A percentile compares a stretch with the other conserved stretches of the same genome.
These are phyloP conservation scores for Lactarius akahatsu DNA, from an alignment of 768 basidiomycete genomes.

Conservation along the genomic window DNA sequence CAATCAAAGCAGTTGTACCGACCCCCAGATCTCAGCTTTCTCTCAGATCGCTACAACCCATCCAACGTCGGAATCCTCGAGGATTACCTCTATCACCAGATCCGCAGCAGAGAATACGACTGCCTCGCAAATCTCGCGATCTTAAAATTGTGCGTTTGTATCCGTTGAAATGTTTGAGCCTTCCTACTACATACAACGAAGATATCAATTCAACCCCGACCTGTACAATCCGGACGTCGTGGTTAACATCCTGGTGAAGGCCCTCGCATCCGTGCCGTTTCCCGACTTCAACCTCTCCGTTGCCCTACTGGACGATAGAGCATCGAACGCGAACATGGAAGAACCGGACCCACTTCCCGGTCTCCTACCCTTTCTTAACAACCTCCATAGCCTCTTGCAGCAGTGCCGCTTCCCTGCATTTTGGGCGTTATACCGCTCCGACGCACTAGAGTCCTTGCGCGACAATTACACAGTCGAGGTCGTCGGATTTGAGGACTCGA, in stretches of 20 bases:
- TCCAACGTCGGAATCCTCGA: constrained; percentile 90
- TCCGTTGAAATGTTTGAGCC: neutral
- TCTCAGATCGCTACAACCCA: constrained; percentile 92
- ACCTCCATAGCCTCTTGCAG: constrained; percentile 67
- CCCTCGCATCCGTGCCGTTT: constrained; percentile 77
- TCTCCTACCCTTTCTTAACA: constrained; percentile 66
- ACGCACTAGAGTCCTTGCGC: constrained; percentile 64
- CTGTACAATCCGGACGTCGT: constrained; percentile 92
- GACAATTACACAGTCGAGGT: constrained; percentile 88
- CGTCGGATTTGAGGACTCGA: constrained; percentile 79
- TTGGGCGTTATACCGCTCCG: constrained; percentile 74
- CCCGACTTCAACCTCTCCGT: constrained; percentile 96
- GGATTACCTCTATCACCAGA: constrained; percentile 95
- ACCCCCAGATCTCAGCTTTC: neutral
- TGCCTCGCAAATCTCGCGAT: constrained; percentile 94
- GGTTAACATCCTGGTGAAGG: constrained; percentile 91
- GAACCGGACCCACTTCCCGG: constrained; percentile 79
- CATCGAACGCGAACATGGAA: constrained; percentile 54
- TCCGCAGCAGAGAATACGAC: constrained; percentile 88
- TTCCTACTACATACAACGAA: constrained; percentile 34
- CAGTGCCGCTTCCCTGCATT: constrained; percentile 88
- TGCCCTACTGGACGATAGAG: constrained; percentile 82
- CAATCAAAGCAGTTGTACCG: neutral
- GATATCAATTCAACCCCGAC: constrained; percentile 95
- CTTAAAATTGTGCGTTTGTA: constrained; percentile 70